These are phyloP conservation scores for Ceratocystis alfenasii DNA, from an alignment of 2,329 filamentous ascomycete genomes.

Conservation along the genomic window DNA sequence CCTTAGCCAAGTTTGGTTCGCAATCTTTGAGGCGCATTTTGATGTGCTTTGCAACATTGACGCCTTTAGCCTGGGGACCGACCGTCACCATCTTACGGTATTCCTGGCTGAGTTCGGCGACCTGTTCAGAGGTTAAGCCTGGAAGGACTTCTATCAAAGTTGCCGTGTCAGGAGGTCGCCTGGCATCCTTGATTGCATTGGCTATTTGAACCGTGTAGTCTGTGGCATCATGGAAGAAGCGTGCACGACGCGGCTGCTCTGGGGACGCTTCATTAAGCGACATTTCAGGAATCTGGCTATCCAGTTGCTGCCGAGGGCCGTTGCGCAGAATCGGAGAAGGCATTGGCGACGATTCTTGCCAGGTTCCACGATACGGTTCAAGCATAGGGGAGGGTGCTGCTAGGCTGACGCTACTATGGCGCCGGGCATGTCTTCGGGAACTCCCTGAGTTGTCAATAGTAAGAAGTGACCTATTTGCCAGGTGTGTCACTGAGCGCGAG, in stretches of 20 bases:
- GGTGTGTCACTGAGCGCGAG: slow-evolving; percentile 24
- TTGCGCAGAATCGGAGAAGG: slow-evolving; percentile 53
- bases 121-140: slow-evolving; percentile 70
- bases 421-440: slow-evolving; percentile 24
- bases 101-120: slow-evolving; percentile 72
- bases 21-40: slow-evolving; percentile 63
- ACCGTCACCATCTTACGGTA: slow-evolving; percentile 87
- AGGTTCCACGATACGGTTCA: slow-evolving; percentile 86
- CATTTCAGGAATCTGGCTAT: slow-evolving; percentile 29
- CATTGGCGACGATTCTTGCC: slow-evolving; percentile 91
- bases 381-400: slow-evolving; percentile 68
- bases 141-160: slow-evolving; percentile 76
- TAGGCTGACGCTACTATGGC: slow-evolving; percentile 27
- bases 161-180: slow-evolving; percentile 50
- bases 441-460: slow-evolving; percentile 31
- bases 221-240: slow-evolving; percentile 82
- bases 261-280: slow-evolving; percentile 31
- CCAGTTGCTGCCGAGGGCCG: slow-evolving; percentile 27
- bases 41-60: slow-evolving; percentile 78
- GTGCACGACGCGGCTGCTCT: slow-evolving; percentile 39
- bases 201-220: slow-evolving; percentile 68
- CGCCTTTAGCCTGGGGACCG: slow-evolving; percentile 57
- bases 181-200: slow-evolving; percentile 57
- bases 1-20: slow-evolving; percentile 70
- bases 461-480: slow-evolving; percentile 41